Evolutionary conservation across 805 yeast genomes (phyloP), one percentile per base, ranked within the genome.

Genomic region (Lipomyces lipofer): DNA sequence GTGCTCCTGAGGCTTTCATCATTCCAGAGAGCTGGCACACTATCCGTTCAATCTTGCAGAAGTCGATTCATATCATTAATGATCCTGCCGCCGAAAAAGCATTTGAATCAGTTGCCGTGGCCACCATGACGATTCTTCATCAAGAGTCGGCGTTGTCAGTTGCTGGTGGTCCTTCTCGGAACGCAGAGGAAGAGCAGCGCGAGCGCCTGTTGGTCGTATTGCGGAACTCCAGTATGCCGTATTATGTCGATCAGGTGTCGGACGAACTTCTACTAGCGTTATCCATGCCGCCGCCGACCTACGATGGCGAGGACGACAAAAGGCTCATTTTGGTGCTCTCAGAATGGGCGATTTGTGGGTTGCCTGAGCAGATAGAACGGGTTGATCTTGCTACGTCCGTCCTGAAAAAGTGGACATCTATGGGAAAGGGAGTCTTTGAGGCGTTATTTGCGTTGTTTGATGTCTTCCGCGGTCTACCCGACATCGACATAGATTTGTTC

Each of bases 401-500:
- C 33, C 45, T 65, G 54, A 63, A 49, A 43, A 27, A 46, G 49
- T 43, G 55, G 59, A 19, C 33, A 12, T 12, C 30, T 10, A 12
- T 47, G n/a, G 58, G 63, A 12, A 62, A 66, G 59, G 61, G 62
- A n/a, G 53, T 66, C 7, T 54, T 66, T 10, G 56, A 56, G 8
- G 49, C 63, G 9, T 51, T 69, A n/a, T 57, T 64, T 32, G 49
- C 55, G 13, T 67, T 64, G 40, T 54, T 66, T 42, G 65, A 64
- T 25, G 25, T 44, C 15, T 32, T 32, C 38, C 25, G 45, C 45
- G 50, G 30, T 42, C 30, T 49, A 43, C 27, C 47, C 30, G 17
- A 44, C 79, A 28, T 72, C 58, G 73, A 77, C n/a, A 68, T 83
- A 29, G 73, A 56, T 10, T 21, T 48, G 46, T 28, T 40, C 10